Percentiles rank a stretch among this genome's conserved stretches.
phyloP scores from a whole-genome alignment of 2,329 filamentous ascomycete genomes.

The Tolypocladium tundrense region DNA sequence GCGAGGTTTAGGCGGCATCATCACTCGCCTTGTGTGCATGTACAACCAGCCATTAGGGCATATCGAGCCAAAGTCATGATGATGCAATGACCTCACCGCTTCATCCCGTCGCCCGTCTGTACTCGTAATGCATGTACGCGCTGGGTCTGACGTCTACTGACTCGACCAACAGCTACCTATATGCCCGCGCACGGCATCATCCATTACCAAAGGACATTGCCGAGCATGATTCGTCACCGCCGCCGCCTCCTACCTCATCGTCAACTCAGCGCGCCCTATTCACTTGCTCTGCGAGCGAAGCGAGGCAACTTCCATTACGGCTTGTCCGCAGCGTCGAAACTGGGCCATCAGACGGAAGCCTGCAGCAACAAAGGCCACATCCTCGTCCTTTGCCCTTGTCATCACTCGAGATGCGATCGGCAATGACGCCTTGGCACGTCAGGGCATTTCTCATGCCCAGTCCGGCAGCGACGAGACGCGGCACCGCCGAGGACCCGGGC shows the following conservation, averaged over 20 bases:
- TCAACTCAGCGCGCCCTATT: neutral
- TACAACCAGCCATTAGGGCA: neutral
- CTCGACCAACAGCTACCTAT: neutral
- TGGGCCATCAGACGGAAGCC: neutral
- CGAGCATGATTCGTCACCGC: neutral
- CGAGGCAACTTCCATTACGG: neutral
- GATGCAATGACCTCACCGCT: neutral
- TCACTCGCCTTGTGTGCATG: neutral
- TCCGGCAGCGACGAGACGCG: too few species aligned
- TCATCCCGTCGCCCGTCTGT: neutral
- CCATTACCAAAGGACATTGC: too few species aligned
- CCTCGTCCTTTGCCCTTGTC: neutral
- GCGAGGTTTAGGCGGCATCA: neutral
- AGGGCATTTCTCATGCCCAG: too few species aligned
- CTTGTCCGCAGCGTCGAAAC: neutral
- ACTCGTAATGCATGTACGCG: neutral
- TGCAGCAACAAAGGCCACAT: neutral
- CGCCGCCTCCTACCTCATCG: neutral
- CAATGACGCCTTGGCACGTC: too few species aligned
- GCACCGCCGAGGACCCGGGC: too few species aligned
- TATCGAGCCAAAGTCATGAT: neutral
- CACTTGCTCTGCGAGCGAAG: neutral
- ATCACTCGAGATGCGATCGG: neutral
- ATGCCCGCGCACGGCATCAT: neutral
- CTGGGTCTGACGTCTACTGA: neutral